Conservation (phyloP, 164 flowering plant species). For the Macadamia integrifolia region DNA sequence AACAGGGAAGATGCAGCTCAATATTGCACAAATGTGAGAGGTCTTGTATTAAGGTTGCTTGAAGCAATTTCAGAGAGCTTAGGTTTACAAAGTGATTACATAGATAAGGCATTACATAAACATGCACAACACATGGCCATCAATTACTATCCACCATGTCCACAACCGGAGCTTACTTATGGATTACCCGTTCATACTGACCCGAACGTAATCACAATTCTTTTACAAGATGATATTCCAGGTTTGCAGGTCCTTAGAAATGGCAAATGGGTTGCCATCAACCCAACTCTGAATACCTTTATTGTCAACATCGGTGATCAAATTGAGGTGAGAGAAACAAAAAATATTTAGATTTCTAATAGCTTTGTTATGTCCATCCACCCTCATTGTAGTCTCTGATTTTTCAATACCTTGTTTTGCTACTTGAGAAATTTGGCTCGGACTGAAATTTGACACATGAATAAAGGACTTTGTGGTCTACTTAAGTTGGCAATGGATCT, state of each 20-base stretch:
- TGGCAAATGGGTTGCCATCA: slow-evolving; percentile 52
- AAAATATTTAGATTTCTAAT: too few species aligned
- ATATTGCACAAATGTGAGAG: slow-evolving; percentile 38
- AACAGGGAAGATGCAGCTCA: slow-evolving; percentile 38
- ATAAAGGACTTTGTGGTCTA: too few species aligned
- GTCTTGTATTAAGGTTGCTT: slow-evolving; percentile 31
- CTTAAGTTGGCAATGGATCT: too few species aligned
- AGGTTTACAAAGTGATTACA: slow-evolving; percentile 40
- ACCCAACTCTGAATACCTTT: slow-evolving; percentile 55
- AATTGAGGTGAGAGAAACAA: slow-evolving; percentile 40
- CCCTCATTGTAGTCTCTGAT: too few species aligned
- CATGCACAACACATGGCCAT: slow-evolving; percentile 73
- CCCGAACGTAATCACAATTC: slow-evolving; percentile 52
- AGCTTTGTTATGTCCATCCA: too few species aligned
- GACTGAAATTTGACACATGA: too few species aligned
- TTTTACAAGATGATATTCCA: slow-evolving; percentile 58
- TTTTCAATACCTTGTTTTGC: too few species aligned
- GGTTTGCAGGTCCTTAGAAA: slow-evolving; percentile 53
- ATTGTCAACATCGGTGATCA: slow-evolving; percentile 76
- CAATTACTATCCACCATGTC: slow-evolving; percentile 75
- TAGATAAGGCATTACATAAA: slow-evolving; percentile 29
- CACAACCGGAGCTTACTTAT: slow-evolving; percentile 66
- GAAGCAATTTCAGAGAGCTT: slow-evolving; percentile 68
- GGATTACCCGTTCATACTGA: slow-evolving; percentile 68
- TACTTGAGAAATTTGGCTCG: too few species aligned